These are phyloP conservation scores for Brassica napus DNA, from an alignment of 345 rosid species.

Conservation along the genomic window DNA sequence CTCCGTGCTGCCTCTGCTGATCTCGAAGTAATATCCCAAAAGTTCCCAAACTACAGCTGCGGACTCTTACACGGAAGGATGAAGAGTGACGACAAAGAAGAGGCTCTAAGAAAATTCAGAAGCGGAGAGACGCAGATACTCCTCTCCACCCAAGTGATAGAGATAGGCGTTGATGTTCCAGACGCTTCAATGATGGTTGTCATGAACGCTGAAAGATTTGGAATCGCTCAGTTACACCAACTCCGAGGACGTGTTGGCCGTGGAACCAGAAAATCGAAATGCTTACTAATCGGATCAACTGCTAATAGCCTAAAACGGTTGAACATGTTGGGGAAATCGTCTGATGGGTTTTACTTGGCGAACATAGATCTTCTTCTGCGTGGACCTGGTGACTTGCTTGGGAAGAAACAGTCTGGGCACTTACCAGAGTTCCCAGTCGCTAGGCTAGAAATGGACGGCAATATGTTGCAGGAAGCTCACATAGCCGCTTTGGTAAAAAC, in stretches of 20 bases:
- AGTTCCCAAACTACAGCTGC: slow-evolving; percentile 63
- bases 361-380: slow-evolving; percentile 88
- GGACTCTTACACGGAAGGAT: slow-evolving; percentile 92
- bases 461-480: slow-evolving; percentile 87
- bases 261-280: slow-evolving; percentile 74
- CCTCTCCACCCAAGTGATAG: slow-evolving; percentile 90
- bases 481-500: slow-evolving; percentile 75
- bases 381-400: slow-evolving; percentile 96
- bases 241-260: slow-evolving; percentile 95
- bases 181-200: slow-evolving; percentile 99
- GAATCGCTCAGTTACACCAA: slow-evolving; percentile 94
- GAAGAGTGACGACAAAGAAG: slow-evolving; percentile 85
- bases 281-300: slow-evolving; percentile 63
- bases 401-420: slow-evolving; percentile 95
- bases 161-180: slow-evolving; percentile 94
- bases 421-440: slow-evolving; percentile 89
- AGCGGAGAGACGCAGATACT: slow-evolving; percentile 78
- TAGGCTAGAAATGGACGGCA: slow-evolving; percentile 84
- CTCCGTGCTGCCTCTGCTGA: slow-evolving; percentile 91
- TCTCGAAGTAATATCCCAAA: slow-evolving; percentile 56
- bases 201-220: slow-evolving; percentile 97
- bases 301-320: slow-evolving; percentile 65
- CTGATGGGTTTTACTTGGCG: slow-evolving; percentile 88
- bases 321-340: slow-evolving; percentile 77
- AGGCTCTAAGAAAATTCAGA: slow-evolving; percentile 71